A percentile compares a stretch with the other conserved stretches of the same genome.
Evolutionary conservation across 2,329 filamentous ascomycete genomes (phyloP).

Genomic region (Coniosporium tulheliwenetii): DNA sequence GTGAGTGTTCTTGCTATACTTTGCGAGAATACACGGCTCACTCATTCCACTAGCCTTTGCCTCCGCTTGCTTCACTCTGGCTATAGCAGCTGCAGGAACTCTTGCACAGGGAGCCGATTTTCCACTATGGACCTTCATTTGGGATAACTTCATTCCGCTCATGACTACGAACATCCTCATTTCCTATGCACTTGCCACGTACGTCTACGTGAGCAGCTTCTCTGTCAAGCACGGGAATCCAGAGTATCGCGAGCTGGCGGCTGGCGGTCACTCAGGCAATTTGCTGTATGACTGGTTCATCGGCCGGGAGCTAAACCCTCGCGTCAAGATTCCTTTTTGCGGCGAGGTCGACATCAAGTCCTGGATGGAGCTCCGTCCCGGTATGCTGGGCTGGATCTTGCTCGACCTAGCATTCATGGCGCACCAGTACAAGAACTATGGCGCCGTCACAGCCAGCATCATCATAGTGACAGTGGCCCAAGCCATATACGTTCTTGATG

Average conservation of each 20-base stretch:
- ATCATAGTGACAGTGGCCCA: conserved; percentile 65
- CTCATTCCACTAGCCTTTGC: conserved; percentile 42
- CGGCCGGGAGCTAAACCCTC: conserved; percentile 85
- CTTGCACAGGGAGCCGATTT: conserved; percentile 65
- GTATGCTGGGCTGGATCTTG: conserved; percentile 77
- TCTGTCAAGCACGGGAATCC: conserved; percentile 60
- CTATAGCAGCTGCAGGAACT: conserved; percentile 59
- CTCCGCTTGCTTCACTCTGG: conserved; percentile 59
- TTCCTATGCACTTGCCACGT: conserved; percentile 55
- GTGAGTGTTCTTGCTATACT: conserved; percentile 14
- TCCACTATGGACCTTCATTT: conserved; percentile 80
- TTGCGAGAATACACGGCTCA: conserved; percentile 2
- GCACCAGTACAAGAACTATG: conserved; percentile 75
- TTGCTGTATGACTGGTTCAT: conserved; percentile 94
- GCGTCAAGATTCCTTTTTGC: conserved; percentile 60
- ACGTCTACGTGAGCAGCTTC: conserved; percentile 72
- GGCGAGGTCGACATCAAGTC: conserved; percentile 82
- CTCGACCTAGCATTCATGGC: conserved; percentile 73
- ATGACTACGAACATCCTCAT: conserved; percentile 72
- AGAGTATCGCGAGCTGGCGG: conserved; percentile 60
- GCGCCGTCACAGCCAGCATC: conserved; percentile 74
- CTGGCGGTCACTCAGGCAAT: conserved; percentile 70
- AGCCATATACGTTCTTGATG: conserved; percentile 69
- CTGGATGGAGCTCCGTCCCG: conserved; percentile 82
- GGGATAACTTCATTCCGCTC: conserved; percentile 78